Evolutionary conservation across 306 rosid species (phyloP), one percentile per base, ranked within the genome.

Genomic region (Pterocarpus macrocarpus): DNA sequence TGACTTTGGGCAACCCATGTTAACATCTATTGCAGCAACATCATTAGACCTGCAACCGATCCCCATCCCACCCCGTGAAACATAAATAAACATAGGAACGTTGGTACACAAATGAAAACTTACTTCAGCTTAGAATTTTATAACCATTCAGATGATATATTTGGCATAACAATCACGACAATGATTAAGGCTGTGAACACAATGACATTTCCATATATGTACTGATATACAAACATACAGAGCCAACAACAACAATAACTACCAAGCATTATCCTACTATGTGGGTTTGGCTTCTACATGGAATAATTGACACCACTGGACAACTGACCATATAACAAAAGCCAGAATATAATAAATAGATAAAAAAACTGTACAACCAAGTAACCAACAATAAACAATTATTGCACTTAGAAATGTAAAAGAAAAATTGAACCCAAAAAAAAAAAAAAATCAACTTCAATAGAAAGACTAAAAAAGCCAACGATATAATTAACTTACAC

Each of bases 1-100:
- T 72, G 97, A 63, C 89, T 84, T 94, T 0, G 98, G 98, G 82
- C 98, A 94, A 59, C 98, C 98, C 98, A 94, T 94, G 84, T 94
- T 94, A 75, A 94, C 85, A 86, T 94, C 98, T 50, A 94, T 59
- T 56, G 98, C 98, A 43, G 96, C 93, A 82, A 94, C 93, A 84
- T 94, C 97, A 64, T 87, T 84, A 75, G 94, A 90, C 73, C 98
- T 94, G 78, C 62, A 85, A 38, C 34, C 79, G 57, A 68, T 39
- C 9, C 49, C 17, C 49, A 16, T 53, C 77, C 69, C 71, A 71
- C 64, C 16, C 7, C 28, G 65, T 32, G 36, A 64, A 73, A 55
- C 43, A 30, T 17, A 78, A 49, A 58, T 38, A 47, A 83, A 66
- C 72, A 72, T 15, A 5, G 2, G 9, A 44, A 83, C 57, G 58